Conservation (phyloP, 2,329 filamentous ascomycete species). For the Sphaceloma murrayae region DNA sequence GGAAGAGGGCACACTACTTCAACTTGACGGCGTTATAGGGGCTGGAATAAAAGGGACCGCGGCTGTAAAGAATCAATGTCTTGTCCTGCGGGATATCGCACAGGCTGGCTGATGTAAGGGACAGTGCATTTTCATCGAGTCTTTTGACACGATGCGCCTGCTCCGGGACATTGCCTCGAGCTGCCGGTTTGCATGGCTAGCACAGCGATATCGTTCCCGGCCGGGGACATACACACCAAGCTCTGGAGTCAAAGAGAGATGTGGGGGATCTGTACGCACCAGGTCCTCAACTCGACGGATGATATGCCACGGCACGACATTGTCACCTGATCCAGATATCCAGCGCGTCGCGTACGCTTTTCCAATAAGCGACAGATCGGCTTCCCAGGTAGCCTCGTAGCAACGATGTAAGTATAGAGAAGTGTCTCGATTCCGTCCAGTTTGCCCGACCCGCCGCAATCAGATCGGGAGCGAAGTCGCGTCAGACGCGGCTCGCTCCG, state of each 20-base stretch:
- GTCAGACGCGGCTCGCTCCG: no score
- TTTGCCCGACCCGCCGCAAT: no score
- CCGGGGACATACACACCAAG: no score
- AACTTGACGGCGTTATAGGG: slow-evolving; percentile 4
- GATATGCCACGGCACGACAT: slow-evolving; percentile 4
- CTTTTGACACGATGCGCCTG: no score
- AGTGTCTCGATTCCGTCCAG: slow-evolving; percentile 10
- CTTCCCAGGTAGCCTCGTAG: not conserved
- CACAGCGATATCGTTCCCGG: no score
- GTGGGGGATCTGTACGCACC: slow-evolving; percentile 5
- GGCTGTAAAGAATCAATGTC: not conserved
- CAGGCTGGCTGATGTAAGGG: no score
- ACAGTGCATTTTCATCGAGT: no score
- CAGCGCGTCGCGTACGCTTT: slow-evolving; percentile 2
- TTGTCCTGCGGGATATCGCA: not conserved
- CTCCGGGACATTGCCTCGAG: not conserved
- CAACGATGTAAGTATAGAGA: not conserved
- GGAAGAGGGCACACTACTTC: slow-evolving; percentile 5
- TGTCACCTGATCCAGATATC: slow-evolving; percentile 4
- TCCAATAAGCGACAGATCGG: not conserved
- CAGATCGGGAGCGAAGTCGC: no score
- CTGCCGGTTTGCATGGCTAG: not conserved
- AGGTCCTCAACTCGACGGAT: slow-evolving; percentile 6
- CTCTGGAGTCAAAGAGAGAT: not conserved
- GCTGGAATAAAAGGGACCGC: not conserved